Conservation (phyloP, 148 eudicot genomes). For the Salicornia ramosissima region DNA sequence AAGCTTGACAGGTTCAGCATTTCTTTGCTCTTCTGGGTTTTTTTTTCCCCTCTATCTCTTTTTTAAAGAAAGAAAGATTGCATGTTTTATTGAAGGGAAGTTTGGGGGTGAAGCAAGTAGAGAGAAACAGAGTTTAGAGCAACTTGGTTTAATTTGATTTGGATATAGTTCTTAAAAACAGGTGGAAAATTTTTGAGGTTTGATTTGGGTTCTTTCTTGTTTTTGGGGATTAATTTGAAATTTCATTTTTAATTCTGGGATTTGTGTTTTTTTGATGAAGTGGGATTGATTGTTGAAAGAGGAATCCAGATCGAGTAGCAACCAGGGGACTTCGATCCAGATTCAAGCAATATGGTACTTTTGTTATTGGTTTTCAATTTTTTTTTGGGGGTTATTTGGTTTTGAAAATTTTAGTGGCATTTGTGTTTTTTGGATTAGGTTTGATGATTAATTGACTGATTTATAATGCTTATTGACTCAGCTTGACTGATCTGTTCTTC, state of each 20-base stretch:
- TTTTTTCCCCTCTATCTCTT: too few species aligned
- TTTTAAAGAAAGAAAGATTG: neutral
- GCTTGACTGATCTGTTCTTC: conserved; percentile 32
- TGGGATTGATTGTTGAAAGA: conserved; percentile 11
- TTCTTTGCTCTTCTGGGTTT: conserved; percentile 25
- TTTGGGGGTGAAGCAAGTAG: neutral
- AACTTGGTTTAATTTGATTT: conserved; percentile 28
- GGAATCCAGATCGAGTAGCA: conserved; percentile 25
- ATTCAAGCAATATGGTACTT: conserved; percentile 45
- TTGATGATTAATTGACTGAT: conserved; percentile 19
- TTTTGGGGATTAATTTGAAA: conserved; percentile 13
- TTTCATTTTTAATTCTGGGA: neutral
- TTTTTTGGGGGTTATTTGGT: conserved; percentile 1
- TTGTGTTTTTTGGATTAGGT: conserved; percentile 2
- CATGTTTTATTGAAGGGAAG: neutral
- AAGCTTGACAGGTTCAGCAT: conserved; percentile 14
- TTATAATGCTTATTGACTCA: conserved; percentile 23
- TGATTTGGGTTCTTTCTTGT: too few species aligned
- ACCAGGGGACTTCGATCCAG: conserved; percentile 40
- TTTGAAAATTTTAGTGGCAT: neutral
- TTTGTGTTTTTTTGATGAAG: conserved; percentile 13
- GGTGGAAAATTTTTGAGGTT: conserved; percentile 8
- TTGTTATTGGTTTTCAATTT: conserved; percentile 1
- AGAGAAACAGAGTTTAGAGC: conserved; percentile 13
- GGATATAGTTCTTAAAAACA: neutral